Evolutionary conservation across 768 basidiomycete species (phyloP), one percentile per base, ranked within the genome.

Genomic region (Hypholoma fasciculare): DNA sequence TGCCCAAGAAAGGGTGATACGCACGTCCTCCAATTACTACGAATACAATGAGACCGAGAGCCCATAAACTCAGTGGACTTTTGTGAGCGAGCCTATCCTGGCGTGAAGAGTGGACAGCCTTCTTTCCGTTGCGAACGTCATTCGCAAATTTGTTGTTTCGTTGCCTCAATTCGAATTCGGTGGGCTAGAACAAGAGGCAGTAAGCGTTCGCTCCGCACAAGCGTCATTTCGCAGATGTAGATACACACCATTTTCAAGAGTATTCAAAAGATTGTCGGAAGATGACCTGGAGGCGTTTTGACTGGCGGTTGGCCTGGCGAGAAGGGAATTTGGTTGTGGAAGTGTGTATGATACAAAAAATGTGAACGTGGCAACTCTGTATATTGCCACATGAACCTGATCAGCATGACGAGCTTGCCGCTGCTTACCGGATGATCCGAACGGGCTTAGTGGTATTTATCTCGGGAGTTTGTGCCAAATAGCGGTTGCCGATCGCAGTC

Each of bases 71-170:
- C n/a, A 94, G 66, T 13, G 92, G 90, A 65, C 88, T 90, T 58
- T 82, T 80, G 72, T 91, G 90, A 38, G 81, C 79, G 38, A 89
- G 74, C 62, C 78, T 79, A 57, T 94, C 90, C 63, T 88, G 85
- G 59, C 88, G 80, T 52, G 91, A 92, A 12, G 79, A 78, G 62
- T 89, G 87, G 59, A 83, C 80, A 1, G 89, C 83, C 48, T 90
- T 89, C 79, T 91, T 93, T 65, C 92, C 92, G 38, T 82, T 72
- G 61, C 83, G 84, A 61, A 84, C 87, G 60, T 86, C 85, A 59
- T 80, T 84, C 40, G 87, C 89, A 73, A 94, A 94, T 74, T 92
- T 88, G 57, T 81, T 82, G 72, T 93, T 94, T 72, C 85, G 84
- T 67, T 86, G 84, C 64, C 89, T 87, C 74, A 92, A 81, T 67